Evolutionary conservation across 805 yeast species (phyloP).

Genomic region (Ogataea minuta): DNA sequence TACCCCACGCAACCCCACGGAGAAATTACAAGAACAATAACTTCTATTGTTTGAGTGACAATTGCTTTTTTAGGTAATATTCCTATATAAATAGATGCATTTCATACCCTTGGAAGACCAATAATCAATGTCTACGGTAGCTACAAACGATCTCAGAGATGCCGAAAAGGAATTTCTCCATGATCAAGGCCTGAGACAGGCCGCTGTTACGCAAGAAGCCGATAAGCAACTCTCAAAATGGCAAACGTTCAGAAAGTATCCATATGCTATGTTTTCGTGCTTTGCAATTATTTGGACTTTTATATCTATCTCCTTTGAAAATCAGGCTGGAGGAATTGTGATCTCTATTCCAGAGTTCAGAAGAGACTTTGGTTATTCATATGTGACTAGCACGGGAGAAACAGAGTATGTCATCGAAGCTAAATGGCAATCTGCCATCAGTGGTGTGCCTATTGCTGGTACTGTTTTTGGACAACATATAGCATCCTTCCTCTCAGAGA

Average conservation of each 20-base stretch:
- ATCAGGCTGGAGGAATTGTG: conserved; percentile 39
- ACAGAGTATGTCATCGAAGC: conserved; percentile 37
- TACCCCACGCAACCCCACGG: too few species aligned
- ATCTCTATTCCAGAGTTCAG: conserved; percentile 37
- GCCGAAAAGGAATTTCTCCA: background rate
- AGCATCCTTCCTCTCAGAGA: conserved; percentile 36
- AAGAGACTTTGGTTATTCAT: conserved; percentile 35
- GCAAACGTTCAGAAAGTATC: conserved; percentile 38
- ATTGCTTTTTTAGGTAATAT: too few species aligned
- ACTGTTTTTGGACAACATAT: conserved; percentile 36
- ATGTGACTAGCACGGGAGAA: conserved; percentile 6
- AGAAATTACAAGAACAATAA: too few species aligned
- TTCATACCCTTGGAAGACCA: too few species aligned
- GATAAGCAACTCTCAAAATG: conserved; percentile 12
- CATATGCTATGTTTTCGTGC: conserved; percentile 39
- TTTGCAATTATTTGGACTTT: conserved; percentile 35
- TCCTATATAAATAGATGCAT: too few species aligned
- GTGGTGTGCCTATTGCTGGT: conserved; percentile 33
- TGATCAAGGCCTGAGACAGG: conserved; percentile 2
- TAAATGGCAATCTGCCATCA: conserved; percentile 43
- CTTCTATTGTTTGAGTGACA: too few species aligned
- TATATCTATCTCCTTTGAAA: conserved; percentile 41
- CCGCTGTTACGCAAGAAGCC: conserved; percentile 4
- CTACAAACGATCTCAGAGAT: too few species aligned
- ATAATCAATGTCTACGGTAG: too few species aligned